Evolutionary conservation across 148 eudicot species (phyloP).

Genomic region (Arctostaphylos glauca): DNA sequence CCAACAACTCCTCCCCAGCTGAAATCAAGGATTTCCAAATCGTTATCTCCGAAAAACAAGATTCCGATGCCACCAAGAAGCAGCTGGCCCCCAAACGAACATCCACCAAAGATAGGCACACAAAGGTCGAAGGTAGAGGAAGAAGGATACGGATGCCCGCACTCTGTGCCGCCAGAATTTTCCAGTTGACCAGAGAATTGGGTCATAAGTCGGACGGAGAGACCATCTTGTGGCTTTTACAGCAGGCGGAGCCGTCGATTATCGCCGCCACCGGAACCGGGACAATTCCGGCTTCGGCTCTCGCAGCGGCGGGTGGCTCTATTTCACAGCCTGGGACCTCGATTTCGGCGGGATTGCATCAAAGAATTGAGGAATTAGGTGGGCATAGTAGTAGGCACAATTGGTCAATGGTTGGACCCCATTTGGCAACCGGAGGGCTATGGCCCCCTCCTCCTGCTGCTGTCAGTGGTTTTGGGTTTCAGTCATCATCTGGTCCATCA

Average conservation of each 20-base stretch:
- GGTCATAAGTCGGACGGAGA: slow-evolving; percentile 65
- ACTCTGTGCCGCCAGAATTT: slow-evolving; percentile 72
- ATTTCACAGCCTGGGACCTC: slow-evolving; percentile 43
- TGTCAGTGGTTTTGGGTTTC: slow-evolving; percentile 36
- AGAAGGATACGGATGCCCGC: slow-evolving; percentile 81
- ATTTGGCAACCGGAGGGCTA: slow-evolving; percentile 27
- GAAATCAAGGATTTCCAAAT: slow-evolving; percentile 49
- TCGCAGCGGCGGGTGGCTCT: slow-evolving; percentile 32
- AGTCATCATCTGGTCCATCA: slow-evolving; percentile 27
- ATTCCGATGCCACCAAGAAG: slow-evolving; percentile 23
- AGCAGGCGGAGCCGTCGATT: slow-evolving; percentile 54
- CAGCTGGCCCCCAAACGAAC: slow-evolving; percentile 53
- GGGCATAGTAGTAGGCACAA: slow-evolving; percentile 24
- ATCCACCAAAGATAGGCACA: slow-evolving; percentile 72
- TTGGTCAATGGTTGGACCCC: slow-evolving; percentile 54
- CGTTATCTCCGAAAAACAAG: slow-evolving; percentile 32
- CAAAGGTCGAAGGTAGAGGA: slow-evolving; percentile 74
- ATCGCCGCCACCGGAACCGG: slow-evolving; percentile 53
- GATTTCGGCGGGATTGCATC: slow-evolving; percentile 44
- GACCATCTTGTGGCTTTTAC: slow-evolving; percentile 50
- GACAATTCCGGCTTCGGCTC: slow-evolving; percentile 41
- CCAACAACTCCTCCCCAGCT: slow-evolving; percentile 23
- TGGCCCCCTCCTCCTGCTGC: slow-evolving; percentile 55
- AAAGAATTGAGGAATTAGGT: slow-evolving; percentile 37
- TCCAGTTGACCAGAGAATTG: slow-evolving; percentile 69